phyloP scores from a whole-genome alignment of 495 filamentous ascomycete genomes.

The Collariella sp. region DNA sequence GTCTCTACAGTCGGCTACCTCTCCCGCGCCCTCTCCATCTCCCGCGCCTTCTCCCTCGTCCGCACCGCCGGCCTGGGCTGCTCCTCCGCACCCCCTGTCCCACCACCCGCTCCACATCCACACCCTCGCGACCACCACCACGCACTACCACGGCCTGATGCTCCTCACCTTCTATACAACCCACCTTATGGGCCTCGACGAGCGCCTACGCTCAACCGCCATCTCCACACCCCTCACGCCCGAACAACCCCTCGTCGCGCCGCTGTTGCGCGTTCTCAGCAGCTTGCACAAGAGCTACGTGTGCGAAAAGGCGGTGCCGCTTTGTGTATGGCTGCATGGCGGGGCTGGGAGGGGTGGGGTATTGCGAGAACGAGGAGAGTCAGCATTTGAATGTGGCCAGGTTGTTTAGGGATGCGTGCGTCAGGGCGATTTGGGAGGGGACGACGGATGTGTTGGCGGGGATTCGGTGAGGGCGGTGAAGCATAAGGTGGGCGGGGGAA shows the following conservation, averaged over 20 bases:
- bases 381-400: conserved; percentile 56
- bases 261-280: conserved; percentile 55
- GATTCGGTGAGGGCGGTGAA: conserved; percentile 53
- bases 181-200: conserved; percentile 36
- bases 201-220: conserved; percentile 1
- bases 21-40: conserved; percentile 53
- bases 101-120: conserved; percentile 53
- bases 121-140: conserved; percentile 45
- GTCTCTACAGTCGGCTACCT: conserved; percentile 49
- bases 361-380: conserved; percentile 53
- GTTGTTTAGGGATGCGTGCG: conserved; percentile 55
- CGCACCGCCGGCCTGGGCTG: conserved; percentile 35
- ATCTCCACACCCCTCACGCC: conserved; percentile 3
- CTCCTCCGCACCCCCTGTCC: conserved; percentile 35
- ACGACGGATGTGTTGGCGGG: conserved; percentile 62
- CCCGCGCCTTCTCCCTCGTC: conserved; percentile 47
- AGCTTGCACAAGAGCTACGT: conserved; percentile 58
- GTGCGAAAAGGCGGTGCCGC: conserved; percentile 42
- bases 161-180: conserved; percentile 54
- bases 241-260: conserved; percentile 7
- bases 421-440: conserved; percentile 65
- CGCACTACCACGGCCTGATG: conserved; percentile 47
- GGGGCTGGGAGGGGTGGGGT: conserved; percentile 66
- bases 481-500: conserved; percentile 33
- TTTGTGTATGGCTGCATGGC: conserved; percentile 59